Conservation (phyloP, 192 early-diverging fungal species). For the Linnemannia exigua region DNA sequence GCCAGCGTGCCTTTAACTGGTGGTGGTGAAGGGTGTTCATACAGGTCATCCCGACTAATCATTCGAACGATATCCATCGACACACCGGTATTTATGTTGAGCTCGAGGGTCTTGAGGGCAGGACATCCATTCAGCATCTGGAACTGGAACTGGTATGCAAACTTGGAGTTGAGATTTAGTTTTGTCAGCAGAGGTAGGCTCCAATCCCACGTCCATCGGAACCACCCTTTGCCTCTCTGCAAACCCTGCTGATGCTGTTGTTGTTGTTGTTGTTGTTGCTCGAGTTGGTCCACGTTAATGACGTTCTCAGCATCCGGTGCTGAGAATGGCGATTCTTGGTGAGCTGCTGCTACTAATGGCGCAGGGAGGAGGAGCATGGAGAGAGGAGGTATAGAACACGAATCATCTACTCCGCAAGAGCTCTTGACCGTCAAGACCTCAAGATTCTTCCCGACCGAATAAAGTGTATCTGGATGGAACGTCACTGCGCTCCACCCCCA, state of each 20-base stretch:
- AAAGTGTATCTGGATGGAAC: background rate
- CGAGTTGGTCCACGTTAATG: too few species aligned
- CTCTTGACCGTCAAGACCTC: background rate
- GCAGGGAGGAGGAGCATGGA: background rate
- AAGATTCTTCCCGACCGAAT: background rate
- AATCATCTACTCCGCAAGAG: background rate
- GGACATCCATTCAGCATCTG: background rate
- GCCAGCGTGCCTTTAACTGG: too few species aligned
- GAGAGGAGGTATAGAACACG: background rate
- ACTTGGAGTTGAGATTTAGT: background rate
- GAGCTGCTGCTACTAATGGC: too few species aligned
- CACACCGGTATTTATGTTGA: background rate
- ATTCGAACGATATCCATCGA: too few species aligned
- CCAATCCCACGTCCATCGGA: background rate
- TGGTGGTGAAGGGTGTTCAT: too few species aligned
- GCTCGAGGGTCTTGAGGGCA: background rate
- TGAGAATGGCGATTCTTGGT: too few species aligned
- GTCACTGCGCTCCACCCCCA: background rate
- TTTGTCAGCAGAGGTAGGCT: background rate
- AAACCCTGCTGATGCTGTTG: background rate
- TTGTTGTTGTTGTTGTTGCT: background rate
- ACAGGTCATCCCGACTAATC: too few species aligned
- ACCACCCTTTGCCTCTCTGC: background rate
- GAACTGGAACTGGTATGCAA: background rate
- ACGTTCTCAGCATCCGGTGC: too few species aligned